Conservation (phyloP, 2,329 filamentous ascomycete genomes). For the Chrysoporthe cubensis region DNA sequence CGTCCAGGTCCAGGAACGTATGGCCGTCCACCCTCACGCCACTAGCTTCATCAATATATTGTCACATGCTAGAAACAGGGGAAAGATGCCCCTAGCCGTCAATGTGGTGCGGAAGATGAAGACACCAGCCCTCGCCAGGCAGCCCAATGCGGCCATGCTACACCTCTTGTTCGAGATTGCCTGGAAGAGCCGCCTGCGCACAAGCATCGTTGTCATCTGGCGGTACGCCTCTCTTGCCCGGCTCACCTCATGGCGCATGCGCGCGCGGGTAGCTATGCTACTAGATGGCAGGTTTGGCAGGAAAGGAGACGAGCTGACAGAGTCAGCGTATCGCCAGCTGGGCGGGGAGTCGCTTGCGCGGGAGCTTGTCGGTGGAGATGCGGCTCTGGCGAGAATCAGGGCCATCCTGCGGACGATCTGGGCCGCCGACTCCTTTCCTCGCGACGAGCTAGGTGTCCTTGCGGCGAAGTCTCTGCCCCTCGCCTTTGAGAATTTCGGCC, state of each 20-base stretch:
- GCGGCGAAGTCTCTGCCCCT: slow-evolving; percentile 17
- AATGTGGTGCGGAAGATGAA: slow-evolving; percentile 35
- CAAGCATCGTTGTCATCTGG: slow-evolving; percentile 40
- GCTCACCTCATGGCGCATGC: slow-evolving; percentile 36
- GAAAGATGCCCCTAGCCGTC: slow-evolving; percentile 31
- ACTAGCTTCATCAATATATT: slow-evolving; percentile 43
- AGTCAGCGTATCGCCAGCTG: not conserved
- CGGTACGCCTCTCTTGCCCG: slow-evolving; percentile 38
- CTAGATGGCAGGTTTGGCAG: slow-evolving; percentile 7
- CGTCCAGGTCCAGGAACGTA: not conserved
- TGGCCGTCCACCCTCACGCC: slow-evolving; percentile 34
- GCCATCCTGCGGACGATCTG: not conserved
- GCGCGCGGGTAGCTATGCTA: slow-evolving; percentile 30
- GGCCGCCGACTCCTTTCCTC: not conserved
- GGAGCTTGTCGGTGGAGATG: slow-evolving; percentile 21
- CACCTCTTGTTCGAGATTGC: slow-evolving; percentile 44
- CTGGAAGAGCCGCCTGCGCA: slow-evolving; percentile 38
- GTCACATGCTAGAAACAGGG: slow-evolving; percentile 35
- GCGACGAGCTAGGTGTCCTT: slow-evolving; percentile 6
- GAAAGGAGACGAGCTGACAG: not conserved
- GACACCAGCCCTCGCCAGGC: not conserved
- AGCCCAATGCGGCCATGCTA: slow-evolving; percentile 41
- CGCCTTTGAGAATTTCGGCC: slow-evolving; percentile 17
- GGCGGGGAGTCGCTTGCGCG: slow-evolving; percentile 22
- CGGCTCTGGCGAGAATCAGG: slow-evolving; percentile 13